Evolutionary conservation across 108 stramenopile species (phyloP), one percentile per base, ranked within the genome.

Genomic region (Cyclotella sp.): DNA sequence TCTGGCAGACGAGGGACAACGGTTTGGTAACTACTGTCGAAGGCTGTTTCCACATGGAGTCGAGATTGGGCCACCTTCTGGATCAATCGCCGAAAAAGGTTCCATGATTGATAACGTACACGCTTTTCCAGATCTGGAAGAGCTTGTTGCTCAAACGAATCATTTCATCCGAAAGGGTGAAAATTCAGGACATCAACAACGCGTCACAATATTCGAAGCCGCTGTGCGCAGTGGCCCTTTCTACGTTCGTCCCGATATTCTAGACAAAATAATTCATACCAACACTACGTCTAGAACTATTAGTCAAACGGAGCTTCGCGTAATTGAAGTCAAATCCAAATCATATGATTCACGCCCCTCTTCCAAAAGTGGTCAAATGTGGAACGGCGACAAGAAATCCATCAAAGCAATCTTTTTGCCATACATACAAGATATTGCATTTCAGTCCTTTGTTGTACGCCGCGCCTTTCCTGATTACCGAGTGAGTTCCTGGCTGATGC

Each of bases 271-370:
- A 59, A 28, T 68, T 39, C 52, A 70, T 12, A 5, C n/a, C 21
- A 22, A 49, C 0, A 39, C 28, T 49, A 3, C 28, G 9, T 10
- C 26, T 1, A 14, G 13, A 43, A 12, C 42, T 1, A 22, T 1
- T 6, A 64, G 24, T 45, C 44, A 45, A 45, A 45, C 43, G 5
- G 81, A 84, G 61, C 68, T 87, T 1, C 67, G 81, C 11, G 69
- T 87, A 13, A 82, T 87, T 15, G 86, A 87, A 82, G 77, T 82
- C 44, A 87, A 87, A 68, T 55, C 80, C 43, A 87, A 87, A 42
- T 52, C 68, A 0, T 87, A 81, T 77, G 86, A 87, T 52, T 76
- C 79, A 18, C 59, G 79, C 15, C 63, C 68, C 49, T 44, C 62
- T 40, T 58, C 75, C 7, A 44, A 78, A 46, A 61, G 62, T 2